Evolutionary conservation across 2,329 filamentous ascomycete genomes (phyloP).

Genomic region (Aspergillus sp.): DNA sequence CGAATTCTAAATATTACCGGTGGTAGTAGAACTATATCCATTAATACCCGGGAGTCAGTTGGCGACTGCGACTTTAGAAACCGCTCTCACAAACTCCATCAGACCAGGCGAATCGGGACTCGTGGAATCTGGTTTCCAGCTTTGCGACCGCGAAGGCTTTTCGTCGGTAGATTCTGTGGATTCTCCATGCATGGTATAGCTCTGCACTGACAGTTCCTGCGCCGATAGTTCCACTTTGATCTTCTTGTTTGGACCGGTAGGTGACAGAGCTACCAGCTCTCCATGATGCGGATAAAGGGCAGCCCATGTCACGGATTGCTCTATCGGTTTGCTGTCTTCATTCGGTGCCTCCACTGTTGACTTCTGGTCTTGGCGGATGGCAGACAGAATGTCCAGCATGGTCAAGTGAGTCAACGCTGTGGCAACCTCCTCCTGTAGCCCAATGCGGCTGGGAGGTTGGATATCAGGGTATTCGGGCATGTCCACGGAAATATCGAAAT

Average conservation of each 20-base stretch:
- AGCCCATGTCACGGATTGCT: conserved; percentile 21
- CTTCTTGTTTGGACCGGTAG: conserved; percentile 26
- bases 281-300: conserved; percentile 34
- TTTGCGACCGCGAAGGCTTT: conserved; percentile 16
- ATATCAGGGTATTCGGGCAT: conserved; percentile 29
- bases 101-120: conserved; percentile 13
- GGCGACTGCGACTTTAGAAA: conserved; percentile 9
- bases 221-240: conserved; percentile 30
- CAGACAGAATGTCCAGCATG: conserved; percentile 37
- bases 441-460: conserved; percentile 32
- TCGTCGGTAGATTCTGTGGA: conserved; percentile 8
- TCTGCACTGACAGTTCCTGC: conserved; percentile 23
- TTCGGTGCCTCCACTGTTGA: no score
- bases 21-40: no score
- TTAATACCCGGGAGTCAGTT: no score
- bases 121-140: conserved; percentile 20
- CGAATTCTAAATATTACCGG: no score
- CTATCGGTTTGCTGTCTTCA: not conserved
- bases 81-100: conserved; percentile 26
- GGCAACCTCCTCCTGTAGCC: conserved; percentile 33
- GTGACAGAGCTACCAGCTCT: conserved; percentile 26
- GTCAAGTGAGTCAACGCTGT: conserved; percentile 33
- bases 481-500: conserved; percentile 36
- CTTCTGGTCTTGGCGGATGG: conserved; percentile 21
- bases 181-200: conserved; percentile 15